Percentiles rank a stretch among this genome's conserved stretches.
Evolutionary conservation across 192 early-diverging fungal species (phyloP).

Genomic region (Fimicolochytrium jonesii): DNA sequence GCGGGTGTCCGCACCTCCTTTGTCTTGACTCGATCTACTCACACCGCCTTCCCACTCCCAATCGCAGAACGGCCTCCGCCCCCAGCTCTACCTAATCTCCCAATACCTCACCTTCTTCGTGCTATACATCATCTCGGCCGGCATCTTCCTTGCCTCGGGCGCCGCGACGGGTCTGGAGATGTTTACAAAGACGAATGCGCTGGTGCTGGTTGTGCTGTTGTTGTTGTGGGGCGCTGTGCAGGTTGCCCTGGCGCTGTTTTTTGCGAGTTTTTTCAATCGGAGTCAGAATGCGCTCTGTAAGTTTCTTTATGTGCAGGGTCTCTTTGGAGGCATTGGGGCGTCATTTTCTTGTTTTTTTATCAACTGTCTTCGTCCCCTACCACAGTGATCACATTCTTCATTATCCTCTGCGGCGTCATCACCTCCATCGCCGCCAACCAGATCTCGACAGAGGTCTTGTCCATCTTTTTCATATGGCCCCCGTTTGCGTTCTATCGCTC

Average conservation of each 20-base stretch:
- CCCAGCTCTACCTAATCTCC: conserved; percentile 54
- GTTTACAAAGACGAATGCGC: conserved; percentile 51
- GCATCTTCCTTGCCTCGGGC: conserved; percentile 63
- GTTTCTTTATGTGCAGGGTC: neutral
- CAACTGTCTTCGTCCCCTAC: no score
- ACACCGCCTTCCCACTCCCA: neutral
- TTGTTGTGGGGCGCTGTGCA: conserved; percentile 60
- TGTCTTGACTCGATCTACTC: neutral
- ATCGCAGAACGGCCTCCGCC: conserved; percentile 60
- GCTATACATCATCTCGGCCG: conserved; percentile 56
- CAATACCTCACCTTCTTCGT: conserved; percentile 60
- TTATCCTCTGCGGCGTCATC: conserved; percentile 64
- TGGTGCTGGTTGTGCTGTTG: conserved; percentile 54
- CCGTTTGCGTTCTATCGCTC: conserved; percentile 72
- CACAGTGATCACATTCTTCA: conserved; percentile 49
- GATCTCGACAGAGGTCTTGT: conserved; percentile 40
- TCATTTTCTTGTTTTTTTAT: no score
- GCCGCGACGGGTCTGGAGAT: conserved; percentile 52
- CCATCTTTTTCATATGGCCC: conserved; percentile 63
- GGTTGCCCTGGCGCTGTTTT: conserved; percentile 62
- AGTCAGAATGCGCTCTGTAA: conserved; percentile 47
- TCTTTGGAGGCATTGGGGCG: no score
- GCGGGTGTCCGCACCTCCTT: neutral
- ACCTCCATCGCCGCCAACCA: conserved; percentile 48
- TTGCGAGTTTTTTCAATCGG: conserved; percentile 60